phyloP scores from a whole-genome alignment of 2,329 filamentous ascomycete species.

The Paraphoma chrysanthemicola region DNA sequence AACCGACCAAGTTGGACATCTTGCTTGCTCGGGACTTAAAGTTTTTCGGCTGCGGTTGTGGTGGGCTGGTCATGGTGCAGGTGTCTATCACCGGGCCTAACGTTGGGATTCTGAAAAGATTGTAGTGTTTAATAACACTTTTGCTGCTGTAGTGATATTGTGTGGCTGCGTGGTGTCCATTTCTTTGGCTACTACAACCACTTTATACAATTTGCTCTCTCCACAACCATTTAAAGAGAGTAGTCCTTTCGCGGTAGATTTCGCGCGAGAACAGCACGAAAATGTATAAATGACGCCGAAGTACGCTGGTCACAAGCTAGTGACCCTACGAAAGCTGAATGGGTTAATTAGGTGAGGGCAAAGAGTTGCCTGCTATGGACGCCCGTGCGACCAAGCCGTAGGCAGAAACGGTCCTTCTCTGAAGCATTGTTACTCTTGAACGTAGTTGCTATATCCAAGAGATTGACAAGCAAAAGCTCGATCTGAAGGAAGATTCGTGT shows the following conservation, averaged over 20 bases:
- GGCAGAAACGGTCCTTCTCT: not conserved
- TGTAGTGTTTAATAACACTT: too few relatives aligned
- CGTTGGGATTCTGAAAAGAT: not conserved
- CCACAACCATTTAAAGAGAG: not conserved
- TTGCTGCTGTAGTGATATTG: too few relatives aligned
- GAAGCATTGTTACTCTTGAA: too few relatives aligned
- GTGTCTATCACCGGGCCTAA: not conserved
- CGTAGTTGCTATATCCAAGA: not conserved
- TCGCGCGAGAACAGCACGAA: not conserved
- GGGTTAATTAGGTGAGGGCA: not conserved
- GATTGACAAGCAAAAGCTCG: not conserved
- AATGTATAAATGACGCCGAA: not conserved
- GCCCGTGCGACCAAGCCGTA: not conserved
- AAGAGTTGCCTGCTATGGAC: not conserved
- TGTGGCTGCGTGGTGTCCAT: not conserved
- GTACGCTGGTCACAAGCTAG: not conserved
- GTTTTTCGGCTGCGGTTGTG: slow-evolving; percentile 10
- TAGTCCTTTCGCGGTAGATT: not conserved
- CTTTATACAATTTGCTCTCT: not conserved
- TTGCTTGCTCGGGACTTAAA: slow-evolving; percentile 17
- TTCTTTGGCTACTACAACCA: not conserved
- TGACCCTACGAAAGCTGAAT: not conserved
- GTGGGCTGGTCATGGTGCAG: slow-evolving; percentile 18
- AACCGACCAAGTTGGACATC: slow-evolving; percentile 56
- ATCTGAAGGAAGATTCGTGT: not conserved